Evolutionary conservation across 768 basidiomycete species (phyloP).

Genomic region (Lactifluus echinatus): DNA sequence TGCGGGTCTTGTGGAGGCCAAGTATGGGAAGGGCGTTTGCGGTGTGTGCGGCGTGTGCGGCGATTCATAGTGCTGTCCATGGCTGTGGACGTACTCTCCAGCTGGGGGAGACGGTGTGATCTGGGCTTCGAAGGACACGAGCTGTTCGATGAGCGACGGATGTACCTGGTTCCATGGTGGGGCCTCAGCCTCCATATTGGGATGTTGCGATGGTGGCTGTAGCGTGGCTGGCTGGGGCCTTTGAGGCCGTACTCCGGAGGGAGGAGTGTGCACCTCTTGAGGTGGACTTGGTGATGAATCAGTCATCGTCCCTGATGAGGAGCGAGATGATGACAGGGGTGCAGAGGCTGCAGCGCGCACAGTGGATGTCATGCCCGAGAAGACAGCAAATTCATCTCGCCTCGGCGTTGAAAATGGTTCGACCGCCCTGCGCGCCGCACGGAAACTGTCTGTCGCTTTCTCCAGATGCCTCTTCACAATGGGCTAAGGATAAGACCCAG

Average conservation of each 20-base stretch:
- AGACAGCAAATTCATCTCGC: slow-evolving; percentile 65
- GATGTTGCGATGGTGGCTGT: neutral
- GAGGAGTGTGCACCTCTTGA: neutral
- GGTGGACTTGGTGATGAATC: slow-evolving; percentile 1
- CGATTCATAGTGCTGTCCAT: neutral
- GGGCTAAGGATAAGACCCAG: slow-evolving; percentile 35
- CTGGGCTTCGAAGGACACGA: slow-evolving; percentile 27
- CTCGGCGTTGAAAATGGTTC: slow-evolving; percentile 53
- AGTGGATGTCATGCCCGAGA: slow-evolving; percentile 66
- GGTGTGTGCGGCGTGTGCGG: neutral
- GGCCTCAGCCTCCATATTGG: neutral
- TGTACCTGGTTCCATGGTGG: slow-evolving; percentile 22
- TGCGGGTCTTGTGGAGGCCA: neutral
- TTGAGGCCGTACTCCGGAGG: neutral
- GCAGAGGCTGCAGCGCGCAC: slow-evolving; percentile 38
- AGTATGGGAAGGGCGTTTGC: neutral
- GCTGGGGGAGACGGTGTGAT: slow-evolving; percentile 17
- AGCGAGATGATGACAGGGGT: slow-evolving; percentile 17
- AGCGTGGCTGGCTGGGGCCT: neutral
- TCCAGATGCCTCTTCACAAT: slow-evolving; percentile 51
- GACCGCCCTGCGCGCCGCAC: slow-evolving; percentile 41
- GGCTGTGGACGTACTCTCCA: slow-evolving; percentile 11
- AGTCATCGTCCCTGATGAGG: slow-evolving; percentile 12
- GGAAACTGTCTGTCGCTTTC: slow-evolving; percentile 37
- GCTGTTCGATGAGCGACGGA: slow-evolving; percentile 27